Percentiles rank a stretch among this genome's conserved stretches.
Conservation (phyloP, 106 monocot genomes). For the Xerophyta viscosa region DNA sequence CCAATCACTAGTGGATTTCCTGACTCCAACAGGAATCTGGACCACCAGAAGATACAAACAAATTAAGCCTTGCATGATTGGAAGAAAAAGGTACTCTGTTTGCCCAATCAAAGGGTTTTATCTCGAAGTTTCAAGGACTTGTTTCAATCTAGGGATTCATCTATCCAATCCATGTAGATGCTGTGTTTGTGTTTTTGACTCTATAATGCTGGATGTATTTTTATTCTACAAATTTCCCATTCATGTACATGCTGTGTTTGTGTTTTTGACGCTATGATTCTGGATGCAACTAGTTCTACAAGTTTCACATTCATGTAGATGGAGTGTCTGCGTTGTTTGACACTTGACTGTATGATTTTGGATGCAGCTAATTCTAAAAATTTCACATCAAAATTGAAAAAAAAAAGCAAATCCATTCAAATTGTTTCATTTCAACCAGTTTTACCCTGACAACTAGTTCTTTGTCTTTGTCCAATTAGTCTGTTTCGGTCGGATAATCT, state of each 20-base stretch:
- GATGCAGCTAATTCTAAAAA: background rate
- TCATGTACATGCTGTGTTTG: too few relatives aligned
- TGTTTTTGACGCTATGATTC: background rate
- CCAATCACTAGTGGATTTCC: background rate
- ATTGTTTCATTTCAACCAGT: background rate
- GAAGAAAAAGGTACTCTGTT: background rate
- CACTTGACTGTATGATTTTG: background rate
- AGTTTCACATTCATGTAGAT: too few relatives aligned
- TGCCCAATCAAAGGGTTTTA: background rate
- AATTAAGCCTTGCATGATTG: background rate
- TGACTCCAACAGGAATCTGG: background rate
- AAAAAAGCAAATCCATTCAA: background rate
- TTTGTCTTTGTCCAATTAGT: background rate
- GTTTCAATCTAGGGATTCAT: background rate
- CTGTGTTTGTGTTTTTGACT: too few relatives aligned
- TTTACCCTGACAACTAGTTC: background rate
- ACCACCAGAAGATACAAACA: background rate
- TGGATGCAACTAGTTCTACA: too few relatives aligned
- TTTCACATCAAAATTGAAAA: background rate
- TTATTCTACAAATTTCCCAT: too few relatives aligned
- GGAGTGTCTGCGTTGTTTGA: too few relatives aligned
- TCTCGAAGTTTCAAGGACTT: background rate
- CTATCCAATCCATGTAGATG: too few relatives aligned
- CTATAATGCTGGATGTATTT: background rate
- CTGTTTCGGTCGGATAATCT: background rate